Evolutionary conservation across 495 filamentous ascomycete species (phyloP).

Genomic region (Hypoxylon subgilvum): DNA sequence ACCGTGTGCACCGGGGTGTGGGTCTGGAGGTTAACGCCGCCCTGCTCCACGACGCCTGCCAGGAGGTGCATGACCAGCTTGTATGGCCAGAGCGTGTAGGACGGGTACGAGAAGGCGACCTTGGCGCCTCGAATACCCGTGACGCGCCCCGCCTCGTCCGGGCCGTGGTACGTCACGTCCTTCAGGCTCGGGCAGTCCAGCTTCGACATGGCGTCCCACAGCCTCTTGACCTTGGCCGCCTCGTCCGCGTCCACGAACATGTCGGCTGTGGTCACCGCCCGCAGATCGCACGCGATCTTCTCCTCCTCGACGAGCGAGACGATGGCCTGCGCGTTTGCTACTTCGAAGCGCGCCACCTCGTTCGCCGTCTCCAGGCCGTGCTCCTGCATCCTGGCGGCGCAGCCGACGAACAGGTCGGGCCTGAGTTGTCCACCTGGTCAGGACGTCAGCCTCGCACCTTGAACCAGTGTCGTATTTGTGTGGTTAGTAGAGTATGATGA

Average conservation of each 20-base stretch:
- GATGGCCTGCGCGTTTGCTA: conserved; percentile 52
- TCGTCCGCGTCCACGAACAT: conserved; percentile 52
- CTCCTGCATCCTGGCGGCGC: conserved; percentile 45
- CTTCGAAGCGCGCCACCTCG: conserved; percentile 56
- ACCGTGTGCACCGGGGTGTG: conserved; percentile 39
- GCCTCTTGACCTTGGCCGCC: conserved; percentile 42
- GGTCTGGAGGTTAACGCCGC: conserved; percentile 43
- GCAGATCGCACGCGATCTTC: conserved; percentile 54
- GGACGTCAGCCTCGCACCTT: conserved; percentile 38
- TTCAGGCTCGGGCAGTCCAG: conserved; percentile 46
- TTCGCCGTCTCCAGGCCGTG: conserved; percentile 51
- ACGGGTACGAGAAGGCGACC: conserved; percentile 38
- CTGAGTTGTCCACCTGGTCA: conserved; percentile 59
- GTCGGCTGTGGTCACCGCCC: conserved; percentile 52
- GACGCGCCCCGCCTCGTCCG: conserved; percentile 21
- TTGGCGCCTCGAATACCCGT: conserved; percentile 25
- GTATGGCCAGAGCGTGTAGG: conserved; percentile 57
- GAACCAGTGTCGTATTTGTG: not conserved
- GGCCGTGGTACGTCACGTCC: conserved; percentile 40
- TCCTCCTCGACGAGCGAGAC: conserved; percentile 51
- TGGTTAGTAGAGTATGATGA: too few species aligned
- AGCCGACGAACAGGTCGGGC: conserved; percentile 56
- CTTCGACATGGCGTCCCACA: conserved; percentile 42
- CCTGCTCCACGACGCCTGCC: conserved; percentile 44
- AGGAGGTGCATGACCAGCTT: conserved; percentile 64